A percentile compares a stretch with the other conserved stretches of the same genome.
These are phyloP conservation scores for Erythrophleum fordii DNA, from an alignment of 306 rosid genomes.

Conservation along the genomic window DNA sequence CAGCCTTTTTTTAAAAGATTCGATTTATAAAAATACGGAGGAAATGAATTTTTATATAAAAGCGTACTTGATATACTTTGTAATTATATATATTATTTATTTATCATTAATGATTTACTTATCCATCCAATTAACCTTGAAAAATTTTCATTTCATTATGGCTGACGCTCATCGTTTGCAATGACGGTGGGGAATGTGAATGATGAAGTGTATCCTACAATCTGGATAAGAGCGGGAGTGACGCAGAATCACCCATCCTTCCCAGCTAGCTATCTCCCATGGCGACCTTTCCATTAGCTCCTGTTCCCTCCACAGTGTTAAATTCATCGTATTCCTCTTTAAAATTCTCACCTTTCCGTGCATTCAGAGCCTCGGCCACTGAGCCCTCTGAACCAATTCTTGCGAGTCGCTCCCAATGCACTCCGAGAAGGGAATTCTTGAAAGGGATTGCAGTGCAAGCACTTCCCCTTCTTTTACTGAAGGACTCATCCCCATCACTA, in stretches of 20 bases:
- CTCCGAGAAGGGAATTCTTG: constrained; percentile 69
- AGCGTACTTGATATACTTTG: too few relatives aligned
- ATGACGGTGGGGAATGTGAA: neutral
- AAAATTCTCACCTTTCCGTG: constrained; percentile 23
- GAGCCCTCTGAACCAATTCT: constrained; percentile 19
- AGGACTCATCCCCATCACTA: constrained; percentile 45
- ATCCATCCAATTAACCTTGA: too few relatives aligned
- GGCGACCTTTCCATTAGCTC: constrained; percentile 44
- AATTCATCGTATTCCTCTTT: constrained; percentile 5
- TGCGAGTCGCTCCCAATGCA: constrained; percentile 15
- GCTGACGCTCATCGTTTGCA: too few relatives aligned
- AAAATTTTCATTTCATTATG: too few relatives aligned
- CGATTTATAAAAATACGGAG: too few relatives aligned
- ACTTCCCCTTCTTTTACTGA: constrained; percentile 53
- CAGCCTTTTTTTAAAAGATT: too few relatives aligned
- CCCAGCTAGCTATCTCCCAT: constrained; percentile 27
- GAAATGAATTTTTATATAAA: too few relatives aligned
- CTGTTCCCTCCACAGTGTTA: constrained; percentile 38
- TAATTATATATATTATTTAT: too few relatives aligned
- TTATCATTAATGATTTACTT: too few relatives aligned
- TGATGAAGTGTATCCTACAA: neutral
- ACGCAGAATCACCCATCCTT: constrained; percentile 2
- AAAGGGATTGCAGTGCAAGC: constrained; percentile 57
- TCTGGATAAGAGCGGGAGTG: constrained; percentile 28
- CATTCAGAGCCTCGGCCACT: constrained; percentile 43